Evolutionary conservation across 2,329 filamentous ascomycete species (phyloP).

Genomic region (Diplodia seriata): DNA sequence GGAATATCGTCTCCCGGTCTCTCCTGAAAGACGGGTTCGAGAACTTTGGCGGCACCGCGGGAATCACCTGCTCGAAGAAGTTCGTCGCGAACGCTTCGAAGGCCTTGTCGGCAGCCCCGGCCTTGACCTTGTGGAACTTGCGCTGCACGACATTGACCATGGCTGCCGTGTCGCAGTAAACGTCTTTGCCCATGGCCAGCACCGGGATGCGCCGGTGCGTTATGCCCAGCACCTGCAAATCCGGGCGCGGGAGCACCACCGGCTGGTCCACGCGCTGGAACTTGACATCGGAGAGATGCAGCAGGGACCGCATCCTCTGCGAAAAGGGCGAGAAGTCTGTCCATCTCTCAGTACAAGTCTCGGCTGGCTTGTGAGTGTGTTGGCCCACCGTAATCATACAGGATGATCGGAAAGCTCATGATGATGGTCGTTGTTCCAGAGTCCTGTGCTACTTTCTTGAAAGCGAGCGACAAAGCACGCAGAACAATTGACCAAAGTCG

Average conservation of each 20-base stretch:
- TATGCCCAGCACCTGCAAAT: slow-evolving; percentile 37
- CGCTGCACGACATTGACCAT: slow-evolving; percentile 15
- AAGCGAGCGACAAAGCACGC: no score
- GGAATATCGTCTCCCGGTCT: slow-evolving; percentile 27
- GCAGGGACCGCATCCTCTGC: slow-evolving; percentile 22
- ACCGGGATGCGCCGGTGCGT: slow-evolving; percentile 30
- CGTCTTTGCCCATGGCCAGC: slow-evolving; percentile 32
- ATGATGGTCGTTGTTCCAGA: not conserved
- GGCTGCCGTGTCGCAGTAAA: slow-evolving; percentile 27
- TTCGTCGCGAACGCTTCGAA: slow-evolving; percentile 11
- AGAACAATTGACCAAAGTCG: not conserved
- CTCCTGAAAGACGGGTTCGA: not conserved
- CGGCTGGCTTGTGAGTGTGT: not conserved
- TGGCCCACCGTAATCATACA: not conserved
- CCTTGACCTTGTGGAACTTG: slow-evolving; percentile 33
- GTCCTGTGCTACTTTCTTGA: not conserved
- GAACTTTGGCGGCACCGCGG: not conserved
- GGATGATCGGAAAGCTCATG: not conserved
- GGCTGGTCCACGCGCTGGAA: slow-evolving; percentile 32
- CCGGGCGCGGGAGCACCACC: slow-evolving; percentile 43
- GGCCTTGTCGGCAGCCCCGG: slow-evolving; percentile 34
- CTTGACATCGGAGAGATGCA: not conserved
- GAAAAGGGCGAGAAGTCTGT: slow-evolving; percentile 31
- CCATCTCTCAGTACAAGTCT: not conserved
- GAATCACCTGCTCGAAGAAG: slow-evolving; percentile 9